Evolutionary conservation across 768 basidiomycete genomes (phyloP).

Genomic region (Lactifluus pinguis): DNA sequence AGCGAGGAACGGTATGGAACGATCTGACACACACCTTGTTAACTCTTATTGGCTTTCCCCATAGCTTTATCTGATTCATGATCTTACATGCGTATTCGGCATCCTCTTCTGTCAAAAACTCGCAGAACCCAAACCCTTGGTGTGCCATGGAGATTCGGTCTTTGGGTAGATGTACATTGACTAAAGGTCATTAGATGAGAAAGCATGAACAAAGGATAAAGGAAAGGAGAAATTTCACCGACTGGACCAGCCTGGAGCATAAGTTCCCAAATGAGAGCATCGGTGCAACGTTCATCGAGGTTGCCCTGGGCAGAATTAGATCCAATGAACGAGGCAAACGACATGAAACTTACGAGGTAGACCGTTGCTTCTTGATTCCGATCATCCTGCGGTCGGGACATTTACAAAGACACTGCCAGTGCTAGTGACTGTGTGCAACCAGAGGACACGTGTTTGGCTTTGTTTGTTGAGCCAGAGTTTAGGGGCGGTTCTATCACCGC

Average conservation of each 20-base stretch:
- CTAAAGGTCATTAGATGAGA: conserved; percentile 30
- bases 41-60: conserved; percentile 97
- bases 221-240: conserved; percentile 44
- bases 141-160: conserved; percentile 98
- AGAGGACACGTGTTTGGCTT: background rate
- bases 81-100: conserved; percentile 99
- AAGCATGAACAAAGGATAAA: background rate
- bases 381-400: conserved; percentile 43
- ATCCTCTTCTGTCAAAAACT: conserved; percentile 97
- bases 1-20: background rate
- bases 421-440: no score
- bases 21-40: conserved; percentile 69
- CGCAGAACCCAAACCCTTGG: conserved; percentile 99
- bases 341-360: conserved; percentile 36
- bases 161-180: conserved; percentile 96
- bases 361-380: conserved; percentile 56
- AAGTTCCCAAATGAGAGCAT: conserved; percentile 94
- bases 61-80: conserved; percentile 99
- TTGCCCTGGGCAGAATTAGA: conserved; percentile 57
- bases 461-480: background rate
- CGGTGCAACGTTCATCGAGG: conserved; percentile 88
- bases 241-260: conserved; percentile 99
- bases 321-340: no score
- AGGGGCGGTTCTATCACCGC: background rate
- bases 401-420: conserved; percentile 6